Conservation (phyloP, 495 filamentous ascomycete genomes). For the Trichoderma virens region DNA sequence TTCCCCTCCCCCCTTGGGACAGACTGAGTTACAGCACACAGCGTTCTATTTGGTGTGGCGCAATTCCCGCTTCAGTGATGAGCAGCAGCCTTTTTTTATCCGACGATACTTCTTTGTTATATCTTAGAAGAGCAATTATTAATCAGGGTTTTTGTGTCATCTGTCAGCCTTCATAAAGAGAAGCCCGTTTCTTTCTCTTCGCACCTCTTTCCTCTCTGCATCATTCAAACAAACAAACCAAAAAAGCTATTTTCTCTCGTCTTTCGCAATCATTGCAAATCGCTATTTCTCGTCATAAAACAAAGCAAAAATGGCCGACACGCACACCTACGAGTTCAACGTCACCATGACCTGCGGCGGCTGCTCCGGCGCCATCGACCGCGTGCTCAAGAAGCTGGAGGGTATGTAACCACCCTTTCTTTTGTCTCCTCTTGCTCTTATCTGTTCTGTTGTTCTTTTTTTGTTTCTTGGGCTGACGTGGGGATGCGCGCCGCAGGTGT, state of each 20-base stretch:
- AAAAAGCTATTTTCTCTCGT: no score
- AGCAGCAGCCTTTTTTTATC: background rate
- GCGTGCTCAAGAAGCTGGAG: constrained; percentile 91
- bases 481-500: no score
- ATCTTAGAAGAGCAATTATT: background rate
- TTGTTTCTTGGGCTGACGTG: no score
- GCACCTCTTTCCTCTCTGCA: background rate
- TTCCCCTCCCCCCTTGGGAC: background rate
- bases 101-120: background rate
- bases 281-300: no score
- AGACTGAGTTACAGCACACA: background rate
- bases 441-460: background rate
- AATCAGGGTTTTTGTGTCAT: background rate
- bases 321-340: constrained; percentile 58
- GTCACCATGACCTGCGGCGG: constrained; percentile 60
- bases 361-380: constrained; percentile 61
- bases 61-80: background rate
- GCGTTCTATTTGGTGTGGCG: no score
- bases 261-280: no score
- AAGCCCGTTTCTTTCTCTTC: background rate
- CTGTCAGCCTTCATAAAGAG: background rate
- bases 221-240: no score
- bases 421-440: background rate
- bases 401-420: constrained; percentile 44
- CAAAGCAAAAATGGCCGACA: constrained; percentile 35